Evolutionary conservation across 2,329 filamentous ascomycete species (phyloP).

Genomic region (Ceratocystis lukuohia): DNA sequence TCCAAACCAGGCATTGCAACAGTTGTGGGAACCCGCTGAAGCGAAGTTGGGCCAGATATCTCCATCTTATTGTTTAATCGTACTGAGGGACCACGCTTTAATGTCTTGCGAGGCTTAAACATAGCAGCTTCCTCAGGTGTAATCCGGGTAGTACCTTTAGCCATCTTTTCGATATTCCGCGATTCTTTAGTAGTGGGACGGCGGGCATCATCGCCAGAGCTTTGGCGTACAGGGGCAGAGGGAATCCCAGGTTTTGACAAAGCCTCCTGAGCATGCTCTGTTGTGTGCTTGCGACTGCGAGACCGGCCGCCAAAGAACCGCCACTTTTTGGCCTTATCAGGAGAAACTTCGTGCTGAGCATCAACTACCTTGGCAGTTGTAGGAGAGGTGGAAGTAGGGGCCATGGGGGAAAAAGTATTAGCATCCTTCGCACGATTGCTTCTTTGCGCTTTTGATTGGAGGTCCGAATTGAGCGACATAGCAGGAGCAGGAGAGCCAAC

Average conservation of each 20-base stretch:
- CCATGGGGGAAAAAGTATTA: background rate
- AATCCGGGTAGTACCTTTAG: background rate
- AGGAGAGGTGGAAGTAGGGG: background rate
- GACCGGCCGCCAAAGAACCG: constrained; percentile 19
- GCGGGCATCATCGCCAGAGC: background rate
- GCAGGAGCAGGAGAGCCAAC: background rate
- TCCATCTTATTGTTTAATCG: constrained; percentile 2
- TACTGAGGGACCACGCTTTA: constrained; percentile 10
- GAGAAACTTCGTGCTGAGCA: constrained; percentile 8
- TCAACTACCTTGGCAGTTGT: background rate
- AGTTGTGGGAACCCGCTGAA: background rate
- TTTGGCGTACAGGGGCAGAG: background rate
- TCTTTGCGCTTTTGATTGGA: background rate
- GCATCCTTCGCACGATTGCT: background rate
- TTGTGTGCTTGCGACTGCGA: constrained; percentile 10
- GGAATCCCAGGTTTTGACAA: background rate
- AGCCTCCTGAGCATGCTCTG: background rate
- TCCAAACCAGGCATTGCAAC: constrained; percentile 12
- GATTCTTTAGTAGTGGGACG: background rate
- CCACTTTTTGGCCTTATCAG: constrained; percentile 19
- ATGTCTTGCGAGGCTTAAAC: constrained; percentile 13
- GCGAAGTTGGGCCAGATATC: constrained; percentile 8
- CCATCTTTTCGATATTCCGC: background rate
- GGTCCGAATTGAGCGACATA: background rate
- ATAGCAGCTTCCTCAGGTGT: constrained; percentile 16